Evolutionary conservation across 768 basidiomycete species (phyloP), one percentile per base, ranked within the genome.

Genomic region (Hygrocybe coccinea): DNA sequence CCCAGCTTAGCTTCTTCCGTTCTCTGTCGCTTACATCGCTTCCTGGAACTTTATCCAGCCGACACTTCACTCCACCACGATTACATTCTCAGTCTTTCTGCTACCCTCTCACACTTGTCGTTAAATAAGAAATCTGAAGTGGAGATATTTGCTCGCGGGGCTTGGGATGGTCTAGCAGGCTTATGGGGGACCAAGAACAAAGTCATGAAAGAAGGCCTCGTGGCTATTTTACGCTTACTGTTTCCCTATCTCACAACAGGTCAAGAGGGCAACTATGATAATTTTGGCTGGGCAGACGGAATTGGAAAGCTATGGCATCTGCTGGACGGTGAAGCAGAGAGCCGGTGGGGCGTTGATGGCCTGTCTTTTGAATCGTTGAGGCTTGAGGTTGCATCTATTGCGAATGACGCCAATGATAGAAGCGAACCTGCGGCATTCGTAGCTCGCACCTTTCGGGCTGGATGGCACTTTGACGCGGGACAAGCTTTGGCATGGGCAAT

Each of bases 31-130:
- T 59, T 78, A 9, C 64, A 69, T 45, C 72, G 71, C 5, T 91
- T 95, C 65, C 76, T 97, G 38, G 71, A 75, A 14, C 65, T 73
- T 36, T 90, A 89, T 65, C 79, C 85, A 1, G 61, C 74, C 8
- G 92, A 97, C 62, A 88, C 89, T 1, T 87, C 88, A 2, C 78
- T 93, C 12, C 84, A 94, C 61, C 80, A 84, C 14, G 82, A 92
- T 60, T 88, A 87, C 46, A 75, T 98, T 19, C 69, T 74, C 5
- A 79, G 84, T 3, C 68, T 95, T 39, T 85, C 86, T 53, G 76
- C 84, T 2, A 77, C 85, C 1, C 79, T 98, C 7, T 79, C 77
- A 2, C 85, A 89, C 53, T 69, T 94, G n/a, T 81, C 91, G 2
- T 71, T 95, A 54, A 98, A 98, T 66, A 78, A 73, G 56, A 81